Evolutionary conservation across 208 protist species (phyloP).

Genomic region (Acanthamoeba royreba): DNA sequence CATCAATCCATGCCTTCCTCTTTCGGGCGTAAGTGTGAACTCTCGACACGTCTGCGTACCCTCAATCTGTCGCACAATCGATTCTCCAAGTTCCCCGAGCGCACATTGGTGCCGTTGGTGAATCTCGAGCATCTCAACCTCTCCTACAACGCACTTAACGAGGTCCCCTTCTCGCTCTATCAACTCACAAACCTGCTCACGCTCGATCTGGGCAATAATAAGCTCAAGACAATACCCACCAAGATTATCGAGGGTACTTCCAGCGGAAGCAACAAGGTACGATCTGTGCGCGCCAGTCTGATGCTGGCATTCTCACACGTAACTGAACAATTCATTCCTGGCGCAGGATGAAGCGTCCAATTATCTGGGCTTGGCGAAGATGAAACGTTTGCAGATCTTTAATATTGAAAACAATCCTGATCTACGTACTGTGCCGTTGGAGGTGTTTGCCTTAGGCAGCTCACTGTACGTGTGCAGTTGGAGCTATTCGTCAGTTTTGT

Average conservation of each 20-base stretch:
- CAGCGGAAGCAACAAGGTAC: background rate
- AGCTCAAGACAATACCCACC: background rate
- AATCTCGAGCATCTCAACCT: background rate
- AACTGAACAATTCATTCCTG: background rate
- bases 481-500: background rate
- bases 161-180: slow-evolving; percentile 8
- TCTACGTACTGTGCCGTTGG: background rate
- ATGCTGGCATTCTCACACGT: background rate
- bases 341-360: background rate
- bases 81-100: background rate
- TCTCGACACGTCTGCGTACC: background rate
- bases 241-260: background rate
- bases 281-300: background rate
- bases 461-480: background rate
- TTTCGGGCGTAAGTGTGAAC: background rate
- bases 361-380: background rate
- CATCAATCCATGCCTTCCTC: background rate
- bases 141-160: background rate
- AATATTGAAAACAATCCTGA: background rate
- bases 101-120: background rate
- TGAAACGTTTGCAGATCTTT: background rate
- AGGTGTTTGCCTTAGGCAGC: background rate
- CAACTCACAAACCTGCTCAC: background rate
- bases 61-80: background rate
- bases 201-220: background rate